phyloP scores from a whole-genome alignment of 2,329 filamentous ascomycete species.

The Sordariomycetes sp. region DNA sequence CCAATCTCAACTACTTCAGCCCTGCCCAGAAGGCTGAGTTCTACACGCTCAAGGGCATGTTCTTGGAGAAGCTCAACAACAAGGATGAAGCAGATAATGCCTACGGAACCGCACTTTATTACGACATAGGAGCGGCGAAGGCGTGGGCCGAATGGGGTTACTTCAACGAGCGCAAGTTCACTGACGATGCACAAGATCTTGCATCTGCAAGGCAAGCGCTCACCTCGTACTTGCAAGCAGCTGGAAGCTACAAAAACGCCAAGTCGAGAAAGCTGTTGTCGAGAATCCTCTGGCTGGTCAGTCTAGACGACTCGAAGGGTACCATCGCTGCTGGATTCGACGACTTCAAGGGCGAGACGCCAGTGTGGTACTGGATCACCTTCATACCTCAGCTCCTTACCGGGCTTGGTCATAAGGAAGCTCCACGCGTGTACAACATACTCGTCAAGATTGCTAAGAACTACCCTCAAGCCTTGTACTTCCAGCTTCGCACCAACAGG shows the following conservation, averaged over 20 bases:
- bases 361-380: slow-evolving; percentile 99
- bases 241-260: slow-evolving; percentile 91
- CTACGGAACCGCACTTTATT: slow-evolving; percentile 90
- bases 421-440: slow-evolving; percentile 74
- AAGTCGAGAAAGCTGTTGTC: slow-evolving; percentile 93
- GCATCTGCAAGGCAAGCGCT: slow-evolving; percentile 83
- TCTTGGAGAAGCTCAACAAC: slow-evolving; percentile 85
- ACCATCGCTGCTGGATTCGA: slow-evolving; percentile 81
- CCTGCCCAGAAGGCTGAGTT: slow-evolving; percentile 96
- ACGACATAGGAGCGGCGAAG: slow-evolving; percentile 90
- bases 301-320: slow-evolving; percentile 81
- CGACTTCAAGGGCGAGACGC: slow-evolving; percentile 93
- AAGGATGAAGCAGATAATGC: slow-evolving; percentile 88
- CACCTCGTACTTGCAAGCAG: slow-evolving; percentile 92
- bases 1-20: slow-evolving; percentile 97
- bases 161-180: slow-evolving; percentile 95
- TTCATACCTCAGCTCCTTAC: slow-evolving; percentile 95
- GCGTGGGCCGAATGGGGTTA: slow-evolving; percentile 99
- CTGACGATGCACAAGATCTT: slow-evolving; percentile 74
- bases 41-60: slow-evolving; percentile 99
- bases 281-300: slow-evolving; percentile 89
- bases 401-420: slow-evolving; percentile 85
- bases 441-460: slow-evolving; percentile 90
- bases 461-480: slow-evolving; percentile 93
- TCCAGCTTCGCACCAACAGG: slow-evolving; percentile 83